Base-by-base conservation (phyloP, 2,329 filamentous ascomycete genomes). In the Xylaria multiplex region DNA sequence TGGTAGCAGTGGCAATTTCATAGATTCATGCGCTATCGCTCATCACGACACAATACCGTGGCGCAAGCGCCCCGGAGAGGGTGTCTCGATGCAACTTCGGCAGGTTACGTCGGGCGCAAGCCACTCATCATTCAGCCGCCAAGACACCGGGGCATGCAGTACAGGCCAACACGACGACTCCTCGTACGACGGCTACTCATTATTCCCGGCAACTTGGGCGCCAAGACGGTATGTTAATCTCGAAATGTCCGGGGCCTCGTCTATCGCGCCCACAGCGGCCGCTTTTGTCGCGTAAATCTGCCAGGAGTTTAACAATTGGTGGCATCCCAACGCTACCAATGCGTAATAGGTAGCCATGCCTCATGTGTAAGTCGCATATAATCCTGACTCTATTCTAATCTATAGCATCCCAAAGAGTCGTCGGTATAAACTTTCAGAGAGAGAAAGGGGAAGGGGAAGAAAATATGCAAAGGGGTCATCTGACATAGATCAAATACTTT, bases 71-170 rank as follows among this genome's bases (percentile, higher is more conserved):
- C 46, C 53, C 37, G 16, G 32, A 19, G 49, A 59, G 54, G 59
- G 54, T 62, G 53, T 65, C 46, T 53, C 14, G 64, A 66, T 66
- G 48, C 50, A 45, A 59, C 55, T 42, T 66, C 43, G 55, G 64
- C 30, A 55, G 49, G 55, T 55, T 55, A 32, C 59, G 35, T 49
- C 53, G 40, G 57, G 49, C 54, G 54, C 59, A 59, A 63, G 64
- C 64, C 64, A 59, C 59, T 55, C 42, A 61, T 57, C 19, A 14
- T 55, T 27, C 22, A 14, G 53, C 5, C 37, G 53, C 53, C 53
- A 55, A 55, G 53, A 43, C 37, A 27, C 53, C 40, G 53, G 22
- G 14, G 37, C 22, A 45, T 55, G 53, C 53, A 55, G 53, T 55
- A 30, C 14, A 43, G 14, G 22, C 53, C 37, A 55, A 45, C 53